Evolutionary conservation across 1,139 yeast genomes (phyloP).

Genomic region (Suhomyces coccinellae): DNA sequence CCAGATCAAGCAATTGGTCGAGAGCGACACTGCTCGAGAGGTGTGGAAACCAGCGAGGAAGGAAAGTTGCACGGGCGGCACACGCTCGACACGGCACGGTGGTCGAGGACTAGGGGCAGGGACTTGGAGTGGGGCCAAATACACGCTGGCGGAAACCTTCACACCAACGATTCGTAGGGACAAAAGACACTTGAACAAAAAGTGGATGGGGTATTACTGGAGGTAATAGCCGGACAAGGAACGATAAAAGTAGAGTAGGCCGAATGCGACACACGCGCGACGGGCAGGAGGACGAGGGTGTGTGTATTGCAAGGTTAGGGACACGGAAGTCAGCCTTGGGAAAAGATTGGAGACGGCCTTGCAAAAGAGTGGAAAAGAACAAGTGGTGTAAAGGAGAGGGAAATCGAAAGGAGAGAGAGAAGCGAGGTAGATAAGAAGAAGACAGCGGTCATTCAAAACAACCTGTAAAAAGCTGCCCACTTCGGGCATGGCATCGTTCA

Average conservation of each 20-base stretch:
- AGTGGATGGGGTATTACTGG: neutral
- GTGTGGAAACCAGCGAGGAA: too few relatives aligned
- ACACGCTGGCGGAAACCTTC: neutral
- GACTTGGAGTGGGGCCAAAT: neutral
- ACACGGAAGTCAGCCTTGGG: too few relatives aligned
- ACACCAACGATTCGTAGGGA: neutral
- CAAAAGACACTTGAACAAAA: neutral
- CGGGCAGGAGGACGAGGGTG: too few relatives aligned
- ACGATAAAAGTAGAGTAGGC: neutral
- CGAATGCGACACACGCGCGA: neutral
- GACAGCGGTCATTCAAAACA: too few relatives aligned
- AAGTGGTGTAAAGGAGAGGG: neutral
- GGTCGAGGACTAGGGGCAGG: neutral
- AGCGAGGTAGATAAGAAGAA: too few relatives aligned
- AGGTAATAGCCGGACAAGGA: neutral
- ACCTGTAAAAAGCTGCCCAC: too few relatives aligned
- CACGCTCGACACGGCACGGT: neutral
- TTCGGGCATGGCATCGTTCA: neutral
- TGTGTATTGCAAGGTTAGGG: too few relatives aligned
- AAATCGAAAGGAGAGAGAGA: neutral
- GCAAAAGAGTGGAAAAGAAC: neutral
- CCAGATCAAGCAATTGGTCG: neutral
- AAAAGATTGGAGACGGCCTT: neutral
- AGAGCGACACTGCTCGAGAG: too few relatives aligned
- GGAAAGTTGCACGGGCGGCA: neutral